These are phyloP conservation scores for Calonectria pseudoreteaudii DNA, from an alignment of 2,329 filamentous ascomycete genomes.

Conservation along the genomic window DNA sequence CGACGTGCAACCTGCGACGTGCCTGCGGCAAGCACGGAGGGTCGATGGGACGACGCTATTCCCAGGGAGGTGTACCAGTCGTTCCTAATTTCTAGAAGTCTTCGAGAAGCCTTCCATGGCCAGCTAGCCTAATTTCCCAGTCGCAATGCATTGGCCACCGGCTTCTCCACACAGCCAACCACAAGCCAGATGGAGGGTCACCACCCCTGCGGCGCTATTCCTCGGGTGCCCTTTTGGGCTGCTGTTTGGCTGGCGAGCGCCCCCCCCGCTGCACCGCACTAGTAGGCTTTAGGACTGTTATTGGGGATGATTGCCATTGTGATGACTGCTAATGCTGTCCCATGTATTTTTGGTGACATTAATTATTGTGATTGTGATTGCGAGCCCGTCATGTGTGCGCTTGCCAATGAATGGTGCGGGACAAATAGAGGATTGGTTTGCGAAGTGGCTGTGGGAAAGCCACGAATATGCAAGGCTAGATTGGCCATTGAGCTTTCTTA, in stretches of 20 bases:
- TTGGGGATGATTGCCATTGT: constrained; percentile 10
- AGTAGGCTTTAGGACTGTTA: constrained; percentile 5
- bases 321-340: background rate
- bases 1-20: constrained; percentile 22
- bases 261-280: background rate
- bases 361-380: constrained; percentile 3
- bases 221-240: constrained; percentile 11
- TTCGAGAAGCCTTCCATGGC: constrained; percentile 52
- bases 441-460: background rate
- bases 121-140: constrained; percentile 48
- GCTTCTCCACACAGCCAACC: constrained; percentile 44
- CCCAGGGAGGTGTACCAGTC: background rate
- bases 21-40: constrained; percentile 28
- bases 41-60: background rate
- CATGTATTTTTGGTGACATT: constrained; percentile 1
- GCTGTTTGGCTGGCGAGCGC: constrained; percentile 7
- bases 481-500: constrained; percentile 1
- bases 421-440: background rate
- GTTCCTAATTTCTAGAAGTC: constrained; percentile 40
- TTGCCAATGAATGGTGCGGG: background rate
- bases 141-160: constrained; percentile 41
- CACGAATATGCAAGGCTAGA: constrained; percentile 6
- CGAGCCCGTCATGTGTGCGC: constrained; percentile 2
- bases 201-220: constrained; percentile 25
- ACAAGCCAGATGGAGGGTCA: constrained; percentile 25